These are phyloP conservation scores for Aspergillus biplanus DNA, from an alignment of 495 filamentous ascomycete genomes.

Conservation along the genomic window DNA sequence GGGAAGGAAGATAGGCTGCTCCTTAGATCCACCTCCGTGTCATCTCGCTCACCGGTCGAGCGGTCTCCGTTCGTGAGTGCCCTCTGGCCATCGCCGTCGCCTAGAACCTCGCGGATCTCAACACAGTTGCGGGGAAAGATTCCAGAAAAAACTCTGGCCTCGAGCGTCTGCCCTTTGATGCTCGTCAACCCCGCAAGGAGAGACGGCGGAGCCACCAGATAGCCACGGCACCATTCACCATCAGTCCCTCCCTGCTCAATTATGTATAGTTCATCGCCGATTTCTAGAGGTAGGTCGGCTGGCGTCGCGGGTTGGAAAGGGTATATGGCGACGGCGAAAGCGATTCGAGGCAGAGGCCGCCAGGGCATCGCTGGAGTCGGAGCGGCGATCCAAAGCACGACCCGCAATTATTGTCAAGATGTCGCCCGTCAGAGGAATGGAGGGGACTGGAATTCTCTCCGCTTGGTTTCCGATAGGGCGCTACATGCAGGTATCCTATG, in stretches of 20 bases:
- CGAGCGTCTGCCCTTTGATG: constrained; percentile 88
- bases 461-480: constrained; percentile 30
- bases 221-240: constrained; percentile 91
- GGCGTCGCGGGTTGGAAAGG: constrained; percentile 86
- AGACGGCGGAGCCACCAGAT: constrained; percentile 91
- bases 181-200: constrained; percentile 90
- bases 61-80: constrained; percentile 39
- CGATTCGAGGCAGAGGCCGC: constrained; percentile 94
- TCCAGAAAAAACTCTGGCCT: constrained; percentile 93
- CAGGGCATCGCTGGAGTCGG: constrained; percentile 75
- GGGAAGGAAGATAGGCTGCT: constrained; percentile 37
- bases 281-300: constrained; percentile 93
- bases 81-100: constrained; percentile 54
- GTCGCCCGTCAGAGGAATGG: constrained; percentile 24
- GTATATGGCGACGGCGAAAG: constrained; percentile 92
- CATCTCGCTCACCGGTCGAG: constrained; percentile 32
- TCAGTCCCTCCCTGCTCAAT: constrained; percentile 90
- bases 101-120: constrained; percentile 76
- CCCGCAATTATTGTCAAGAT: constrained; percentile 27
- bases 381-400: constrained; percentile 25
- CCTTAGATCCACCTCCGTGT: constrained; percentile 25
- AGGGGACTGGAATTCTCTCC: constrained; percentile 28
- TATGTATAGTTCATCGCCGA: constrained; percentile 97
- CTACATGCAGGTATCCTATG: constrained; percentile 37
- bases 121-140: constrained; percentile 96